Conservation (phyloP, 2,329 filamentous ascomycete genomes). For the Ophiostoma sp. region DNA sequence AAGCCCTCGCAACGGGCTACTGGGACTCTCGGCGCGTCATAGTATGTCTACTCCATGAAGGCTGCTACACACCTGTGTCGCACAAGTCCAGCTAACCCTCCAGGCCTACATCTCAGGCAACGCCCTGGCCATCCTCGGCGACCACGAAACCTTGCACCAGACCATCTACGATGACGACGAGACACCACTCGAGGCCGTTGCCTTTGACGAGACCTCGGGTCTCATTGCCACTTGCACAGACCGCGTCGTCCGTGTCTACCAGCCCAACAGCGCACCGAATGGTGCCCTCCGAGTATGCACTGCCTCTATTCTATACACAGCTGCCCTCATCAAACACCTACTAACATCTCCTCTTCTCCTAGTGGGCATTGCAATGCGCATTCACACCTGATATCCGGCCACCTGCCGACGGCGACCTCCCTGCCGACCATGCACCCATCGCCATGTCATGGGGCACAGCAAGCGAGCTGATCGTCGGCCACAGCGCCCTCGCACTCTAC, state of each 20-base stretch:
- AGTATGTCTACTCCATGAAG: conserved; percentile 28
- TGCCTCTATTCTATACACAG: neutral
- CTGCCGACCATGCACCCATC: conserved; percentile 32
- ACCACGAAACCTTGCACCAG: conserved; percentile 70
- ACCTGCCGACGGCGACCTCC: conserved; percentile 41
- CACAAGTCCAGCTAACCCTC: neutral
- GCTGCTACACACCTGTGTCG: neutral
- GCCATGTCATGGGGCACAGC: conserved; percentile 78
- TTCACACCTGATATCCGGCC: conserved; percentile 23
- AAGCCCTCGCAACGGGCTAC: conserved; percentile 44
- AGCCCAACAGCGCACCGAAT: conserved; percentile 64
- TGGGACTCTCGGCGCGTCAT: conserved; percentile 40
- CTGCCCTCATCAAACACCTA: neutral
- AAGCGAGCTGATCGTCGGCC: conserved; percentile 78
- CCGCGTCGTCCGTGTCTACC: conserved; percentile 67
- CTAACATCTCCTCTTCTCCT: neutral
- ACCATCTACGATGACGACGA: conserved; percentile 83
- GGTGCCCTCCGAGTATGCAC: conserved; percentile 64
- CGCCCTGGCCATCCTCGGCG: conserved; percentile 76
- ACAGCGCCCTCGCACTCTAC: conserved; percentile 65
- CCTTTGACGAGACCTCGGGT: conserved; percentile 74
- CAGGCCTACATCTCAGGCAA: conserved; percentile 87
- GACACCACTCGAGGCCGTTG: conserved; percentile 63
- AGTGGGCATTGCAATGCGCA: conserved; percentile 61
- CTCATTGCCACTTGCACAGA: conserved; percentile 75